Evolutionary conservation across 2,329 filamentous ascomycete genomes (phyloP), one percentile per base, ranked within the genome.

Genomic region (Ramularia endophylla): DNA sequence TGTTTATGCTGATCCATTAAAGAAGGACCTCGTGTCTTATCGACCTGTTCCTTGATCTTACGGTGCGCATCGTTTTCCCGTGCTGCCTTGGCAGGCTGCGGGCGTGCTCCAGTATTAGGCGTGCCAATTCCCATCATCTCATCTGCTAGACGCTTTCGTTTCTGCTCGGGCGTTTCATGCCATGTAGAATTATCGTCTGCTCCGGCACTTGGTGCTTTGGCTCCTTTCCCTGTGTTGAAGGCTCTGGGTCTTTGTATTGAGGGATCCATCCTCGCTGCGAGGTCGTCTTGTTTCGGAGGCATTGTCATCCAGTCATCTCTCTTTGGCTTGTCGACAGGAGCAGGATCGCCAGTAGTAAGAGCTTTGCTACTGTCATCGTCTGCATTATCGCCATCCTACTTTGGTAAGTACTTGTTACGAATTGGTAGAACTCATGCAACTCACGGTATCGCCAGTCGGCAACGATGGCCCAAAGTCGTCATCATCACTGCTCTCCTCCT

Each of bases 151-250:
- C 87, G 75, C 63, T 83, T 81, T 43, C 85, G 78, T 63, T 94
- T 94, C 65, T 95, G 78, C 60, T 90, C 85, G 0, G 87, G 85
- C 7, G 87, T 95, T 64, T 97, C 90, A 1, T 87, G 89, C 90
- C 90, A 97, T 31, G 90, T 79, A 16, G 78, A 80, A 9, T 61
- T 66, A 13, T 63, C 62, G 7, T 57, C 61, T 4, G 61, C 64
- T n/a, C 60, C 60, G 4, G 65, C 64, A 17, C 52, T 48, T 4
- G 65, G 55, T 7, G 64, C 68, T 47, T 69, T 71, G 2, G 77
- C 71, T 3, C 74, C 71, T 56, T 78, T 81, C 4, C 80, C 78
- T 0, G 83, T 84, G 38, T 87, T 81, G 69, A 95, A 97, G 52
- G 86, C 88, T 46, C 87, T 82, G 49, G 80, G 82, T 54, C 83